Evolutionary conservation across 495 filamentous ascomycete species (phyloP), one percentile per base, ranked within the genome.

Genomic region (Pseudoneurospora amorphoporcata): DNA sequence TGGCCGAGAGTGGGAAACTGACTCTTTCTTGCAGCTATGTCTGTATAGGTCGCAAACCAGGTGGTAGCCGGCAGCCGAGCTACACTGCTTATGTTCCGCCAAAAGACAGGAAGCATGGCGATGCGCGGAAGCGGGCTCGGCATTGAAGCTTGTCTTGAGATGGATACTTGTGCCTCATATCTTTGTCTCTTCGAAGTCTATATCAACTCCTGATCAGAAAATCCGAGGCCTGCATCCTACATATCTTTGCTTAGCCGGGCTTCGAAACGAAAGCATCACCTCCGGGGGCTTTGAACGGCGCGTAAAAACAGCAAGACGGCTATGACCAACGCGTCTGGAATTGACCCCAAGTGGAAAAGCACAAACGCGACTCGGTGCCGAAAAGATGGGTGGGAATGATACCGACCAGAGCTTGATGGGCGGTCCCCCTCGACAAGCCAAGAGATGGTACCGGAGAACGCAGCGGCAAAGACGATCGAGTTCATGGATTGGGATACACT

Each of bases 11-110:
- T 75, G 61, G 68, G 72, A 70, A 69, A 74, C 74, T 70, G 61
- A 71, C 70, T 69, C 19, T 43, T 12, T 23, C 68, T 45, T 72
- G n/a, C 74, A 88, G 87, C 39, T 88, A 88, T 58, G 82, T 88
- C 37, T 87, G 84, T 72, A 87, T 88, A 74, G 86, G 83, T 74
- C 82, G 81, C 68, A 86, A 88, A 68, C 84, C 83, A 6, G 80
- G 79, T 32, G 75, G 79, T 45, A 80, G 77, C 77, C 69, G 73
- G 58, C 73, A 73, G 6, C 72, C 73, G 45, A 75, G 78, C 14
- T 72, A 75, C 23, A 69, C 61, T 53, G 75, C 75, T 29, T 70
- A 77, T 10, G 71, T 74, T 0, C 73, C 74, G 10, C 74, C 76
- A 4, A 81, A 79, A 61, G 71, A 72, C 9, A 72, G 72, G 29